Evolutionary conservation across 345 rosid species (phyloP).

Genomic region (Brassica rapa): DNA sequence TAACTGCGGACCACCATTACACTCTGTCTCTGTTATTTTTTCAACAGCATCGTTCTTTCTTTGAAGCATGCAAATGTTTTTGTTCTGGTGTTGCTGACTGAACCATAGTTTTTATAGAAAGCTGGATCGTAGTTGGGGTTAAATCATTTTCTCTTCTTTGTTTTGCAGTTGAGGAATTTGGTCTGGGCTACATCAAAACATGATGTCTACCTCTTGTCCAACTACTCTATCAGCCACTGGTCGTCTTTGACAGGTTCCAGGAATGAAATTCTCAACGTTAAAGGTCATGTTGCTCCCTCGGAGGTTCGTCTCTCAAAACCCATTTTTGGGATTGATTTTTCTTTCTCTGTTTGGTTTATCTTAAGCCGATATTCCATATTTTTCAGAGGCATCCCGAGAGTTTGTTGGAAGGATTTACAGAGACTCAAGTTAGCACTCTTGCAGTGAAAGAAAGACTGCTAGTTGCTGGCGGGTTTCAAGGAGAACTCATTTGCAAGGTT

Average conservation of each 20-base stretch:
- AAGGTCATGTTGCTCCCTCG: constrained; percentile 73
- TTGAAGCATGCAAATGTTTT: background rate
- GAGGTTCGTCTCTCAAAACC: constrained; percentile 46
- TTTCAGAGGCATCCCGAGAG: constrained; percentile 73
- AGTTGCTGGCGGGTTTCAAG: constrained; percentile 85
- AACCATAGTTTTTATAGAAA: background rate
- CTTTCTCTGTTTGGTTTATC: constrained; percentile 5
- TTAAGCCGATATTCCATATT: background rate
- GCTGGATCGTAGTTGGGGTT: constrained; percentile 7
- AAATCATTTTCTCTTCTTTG: constrained; percentile 18
- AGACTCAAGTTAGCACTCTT: constrained; percentile 80
- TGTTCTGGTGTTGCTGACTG: background rate
- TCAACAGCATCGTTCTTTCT: background rate
- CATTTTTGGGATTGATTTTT: background rate
- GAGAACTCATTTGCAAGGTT: constrained; percentile 84
- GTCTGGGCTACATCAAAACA: constrained; percentile 82
- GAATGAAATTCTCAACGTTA: constrained; percentile 65
- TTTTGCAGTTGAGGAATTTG: constrained; percentile 72
- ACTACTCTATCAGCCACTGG: constrained; percentile 70
- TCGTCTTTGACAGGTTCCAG: constrained; percentile 53
- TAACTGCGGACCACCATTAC: background rate
- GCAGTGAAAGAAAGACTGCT: constrained; percentile 71
- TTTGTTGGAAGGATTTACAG: constrained; percentile 72
- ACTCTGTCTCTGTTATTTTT: background rate
- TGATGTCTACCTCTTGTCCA: constrained; percentile 71